Conservation (phyloP, 1,284 basidiomycete species). For the Pseudozyma sp. region DNA sequence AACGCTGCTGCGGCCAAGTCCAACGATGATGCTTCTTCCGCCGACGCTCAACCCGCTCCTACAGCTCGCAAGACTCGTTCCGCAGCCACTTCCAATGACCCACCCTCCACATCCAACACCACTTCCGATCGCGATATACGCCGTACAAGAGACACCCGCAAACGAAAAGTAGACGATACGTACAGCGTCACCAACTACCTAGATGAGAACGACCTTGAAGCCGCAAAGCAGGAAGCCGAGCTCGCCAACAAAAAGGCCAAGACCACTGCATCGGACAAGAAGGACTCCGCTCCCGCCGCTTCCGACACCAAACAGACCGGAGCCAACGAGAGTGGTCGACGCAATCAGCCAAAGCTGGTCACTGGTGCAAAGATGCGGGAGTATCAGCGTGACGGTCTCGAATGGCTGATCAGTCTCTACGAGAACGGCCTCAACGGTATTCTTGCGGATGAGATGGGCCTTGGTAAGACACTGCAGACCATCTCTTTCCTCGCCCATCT, state of each 20-base stretch:
- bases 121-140: conserved; percentile 19
- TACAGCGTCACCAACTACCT: conserved; percentile 53
- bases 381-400: conserved; percentile 93
- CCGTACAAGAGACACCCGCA: conserved; percentile 29
- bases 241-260: conserved; percentile 54
- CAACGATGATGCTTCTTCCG: conserved; percentile 4
- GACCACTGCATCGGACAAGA: conserved; percentile 74
- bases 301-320: conserved; percentile 70
- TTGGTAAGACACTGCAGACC: conserved; percentile 89
- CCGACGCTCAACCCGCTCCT: conserved; percentile 25
- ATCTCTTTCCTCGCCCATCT: conserved; percentile 92
- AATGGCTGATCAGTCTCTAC: conserved; percentile 94
- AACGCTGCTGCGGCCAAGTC: conserved; percentile 24
- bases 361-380: conserved; percentile 86
- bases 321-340: conserved; percentile 29
- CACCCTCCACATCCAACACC: conserved; percentile 16
- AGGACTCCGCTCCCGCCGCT: background rate
- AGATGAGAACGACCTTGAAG: conserved; percentile 51
- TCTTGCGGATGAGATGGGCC: conserved; percentile 89
- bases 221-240: conserved; percentile 38
- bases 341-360: conserved; percentile 79
- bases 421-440: conserved; percentile 96
- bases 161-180: conserved; percentile 39
- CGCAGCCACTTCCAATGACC: conserved; percentile 19
- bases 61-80: conserved; percentile 38